phyloP scores from a whole-genome alignment of 2,329 filamentous ascomycete genomes.

The Amauroascus niger region DNA sequence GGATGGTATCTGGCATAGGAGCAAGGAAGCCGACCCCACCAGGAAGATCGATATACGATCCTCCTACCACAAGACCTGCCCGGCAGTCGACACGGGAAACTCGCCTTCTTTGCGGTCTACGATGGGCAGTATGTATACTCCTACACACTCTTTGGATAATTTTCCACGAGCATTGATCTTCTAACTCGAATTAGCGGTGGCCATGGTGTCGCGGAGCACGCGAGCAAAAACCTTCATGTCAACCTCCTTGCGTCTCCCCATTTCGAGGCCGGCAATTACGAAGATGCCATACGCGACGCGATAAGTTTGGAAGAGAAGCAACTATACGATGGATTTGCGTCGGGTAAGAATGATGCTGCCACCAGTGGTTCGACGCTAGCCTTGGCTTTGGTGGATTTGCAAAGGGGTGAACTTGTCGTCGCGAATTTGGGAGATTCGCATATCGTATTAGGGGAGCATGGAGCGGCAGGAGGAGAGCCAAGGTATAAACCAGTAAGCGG shows the following conservation, averaged over 20 bases:
- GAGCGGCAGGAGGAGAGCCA: constrained; percentile 18
- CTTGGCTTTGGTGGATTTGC: constrained; percentile 28
- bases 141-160: background rate
- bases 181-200: constrained; percentile 22
- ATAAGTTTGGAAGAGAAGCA: constrained; percentile 26
- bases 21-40: constrained; percentile 24
- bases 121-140: constrained; percentile 30
- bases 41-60: constrained; percentile 28
- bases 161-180: background rate
- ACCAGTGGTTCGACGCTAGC: constrained; percentile 29
- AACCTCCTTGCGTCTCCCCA: constrained; percentile 25
- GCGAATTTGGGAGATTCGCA: constrained; percentile 31
- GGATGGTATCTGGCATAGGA: constrained; percentile 16
- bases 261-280: constrained; percentile 25
- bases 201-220: constrained; percentile 27
- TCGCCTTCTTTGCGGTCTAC: constrained; percentile 29
- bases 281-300: constrained; percentile 25
- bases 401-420: constrained; percentile 25
- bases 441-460: constrained; percentile 28
- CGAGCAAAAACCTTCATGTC: constrained; percentile 23
- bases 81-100: constrained; percentile 21
- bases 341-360: constrained; percentile 22
- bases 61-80: constrained; percentile 27
- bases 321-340: constrained; percentile 23
- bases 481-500: background rate